Base-by-base conservation (phyloP, 176 grass and related monocot genomes). In the Puccinellia tenuiflora region DNA sequence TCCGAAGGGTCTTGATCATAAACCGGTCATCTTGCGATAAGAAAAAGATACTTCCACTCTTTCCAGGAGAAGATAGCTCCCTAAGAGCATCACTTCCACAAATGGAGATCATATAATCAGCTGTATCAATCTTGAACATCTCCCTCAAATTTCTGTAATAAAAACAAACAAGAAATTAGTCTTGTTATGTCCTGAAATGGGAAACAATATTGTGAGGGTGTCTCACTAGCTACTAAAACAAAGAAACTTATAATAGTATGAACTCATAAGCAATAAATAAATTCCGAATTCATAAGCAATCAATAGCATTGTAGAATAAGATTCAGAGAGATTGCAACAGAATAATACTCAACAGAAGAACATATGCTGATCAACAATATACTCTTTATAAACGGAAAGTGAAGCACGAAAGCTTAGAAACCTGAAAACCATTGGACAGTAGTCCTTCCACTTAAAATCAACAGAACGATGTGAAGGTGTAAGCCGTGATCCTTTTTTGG, bases 371-470 rank as follows among this genome's bases (percentile, higher is more conserved):
- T 6, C 3, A 29, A 73, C 1, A 28, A 47, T 48, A 26, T 73
- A 72, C 68, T 45, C n/a, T 26, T 45, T 18, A 73, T 47, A 1
- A 3, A 69, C 1, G 3, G 39, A 70, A 43, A 70, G 3, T 72
- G 70, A 17, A 9, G 26, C 17, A 73, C 15, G 81, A 40, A 66
- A 42, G 64, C 10, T 59, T 59, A 81, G 35, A 9, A 78, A 99
- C 96, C 96, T 99, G 88, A 99, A 99, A 52, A 99, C 96, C 93
- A 94, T 90, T 24, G 96, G 96, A 56, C 96, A 99, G 52, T 99
- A 99, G 66, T 99, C 96, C 74, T 99, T 99, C 93, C 96, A 99
- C 88, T 93, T 95, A 86, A 99, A 99, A 90, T 99, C 91, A 80
- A 93, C 91, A 5, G 96, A 81, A 35, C 26, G 50, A 78, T 99